phyloP scores from a whole-genome alignment of 2,329 filamentous ascomycete species.

The Aciculosporium take region DNA sequence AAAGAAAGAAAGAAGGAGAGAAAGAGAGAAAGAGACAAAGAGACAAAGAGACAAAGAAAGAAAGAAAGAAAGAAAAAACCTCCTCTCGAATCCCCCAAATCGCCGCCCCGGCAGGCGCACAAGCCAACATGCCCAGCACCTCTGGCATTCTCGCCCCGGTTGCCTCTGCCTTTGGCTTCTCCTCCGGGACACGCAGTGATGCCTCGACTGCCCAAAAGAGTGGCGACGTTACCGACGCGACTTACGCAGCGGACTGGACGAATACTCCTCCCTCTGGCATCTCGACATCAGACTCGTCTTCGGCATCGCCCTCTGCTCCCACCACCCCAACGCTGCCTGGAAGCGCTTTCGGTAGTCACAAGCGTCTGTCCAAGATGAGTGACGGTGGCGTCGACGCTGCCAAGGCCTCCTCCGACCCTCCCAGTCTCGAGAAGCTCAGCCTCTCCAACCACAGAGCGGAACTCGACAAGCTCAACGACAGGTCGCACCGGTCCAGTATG shows the following conservation, averaged over 20 bases:
- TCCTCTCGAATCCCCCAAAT: background rate
- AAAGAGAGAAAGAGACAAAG: too few relatives aligned
- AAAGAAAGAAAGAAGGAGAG: too few relatives aligned
- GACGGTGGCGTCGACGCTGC: conserved; percentile 19
- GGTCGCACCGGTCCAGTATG: conserved; percentile 13
- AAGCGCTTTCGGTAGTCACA: conserved; percentile 11
- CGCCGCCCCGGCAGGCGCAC: background rate
- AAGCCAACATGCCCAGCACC: conserved; percentile 15
- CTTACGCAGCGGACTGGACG: conserved; percentile 5
- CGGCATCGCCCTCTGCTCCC: conserved; percentile 7
- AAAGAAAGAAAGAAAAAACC: background rate
- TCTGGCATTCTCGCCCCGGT: conserved; percentile 17
- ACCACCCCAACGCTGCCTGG: background rate
- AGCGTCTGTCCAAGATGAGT: conserved; percentile 15
- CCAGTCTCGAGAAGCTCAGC: conserved; percentile 15
- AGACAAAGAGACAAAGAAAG: too few relatives aligned
- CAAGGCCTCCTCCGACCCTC: conserved; percentile 15
- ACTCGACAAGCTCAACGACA: conserved; percentile 9
- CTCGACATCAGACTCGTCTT: conserved; percentile 7
- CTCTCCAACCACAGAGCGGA: conserved; percentile 11
- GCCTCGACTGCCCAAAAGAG: conserved; percentile 6
- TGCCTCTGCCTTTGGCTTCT: conserved; percentile 21
- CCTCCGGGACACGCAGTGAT: conserved; percentile 15
- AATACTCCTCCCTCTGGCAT: conserved; percentile 1
- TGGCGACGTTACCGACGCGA: conserved; percentile 9